These are phyloP conservation scores for Ormosia emarginata DNA, from an alignment of 306 rosid species.

Conservation along the genomic window DNA sequence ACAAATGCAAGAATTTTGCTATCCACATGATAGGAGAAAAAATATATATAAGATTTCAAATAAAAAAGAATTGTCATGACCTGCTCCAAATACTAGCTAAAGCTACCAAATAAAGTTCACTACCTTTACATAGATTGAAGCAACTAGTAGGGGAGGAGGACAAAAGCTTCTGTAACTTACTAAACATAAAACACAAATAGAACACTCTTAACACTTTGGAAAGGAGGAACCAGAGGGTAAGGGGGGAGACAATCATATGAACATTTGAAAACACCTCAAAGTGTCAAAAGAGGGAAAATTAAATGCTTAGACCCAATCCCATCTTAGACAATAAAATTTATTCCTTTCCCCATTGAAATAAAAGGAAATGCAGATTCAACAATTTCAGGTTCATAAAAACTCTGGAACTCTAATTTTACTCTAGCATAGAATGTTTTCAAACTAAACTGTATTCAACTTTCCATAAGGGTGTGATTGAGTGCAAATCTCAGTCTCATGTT, in stretches of 20 bases:
- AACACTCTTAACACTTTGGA: neutral
- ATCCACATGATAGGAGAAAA: neutral
- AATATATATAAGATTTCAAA: neutral
- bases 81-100: too few species aligned
- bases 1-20: neutral
- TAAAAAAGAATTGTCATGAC: slow-evolving; percentile 13
- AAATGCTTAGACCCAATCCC: too few species aligned
- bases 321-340: neutral
- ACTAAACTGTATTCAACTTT: too few species aligned
- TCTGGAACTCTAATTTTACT: neutral
- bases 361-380: slow-evolving; percentile 7
- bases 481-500: too few species aligned
- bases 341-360: neutral
- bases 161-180: neutral
- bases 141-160: neutral
- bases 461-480: too few species aligned
- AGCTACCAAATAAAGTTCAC: slow-evolving; percentile 10
- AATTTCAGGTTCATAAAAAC: slow-evolving; percentile 4
- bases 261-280: slow-evolving; percentile 4
- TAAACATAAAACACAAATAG: too few species aligned
- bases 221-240: neutral
- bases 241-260: neutral
- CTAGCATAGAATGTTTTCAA: too few species aligned
- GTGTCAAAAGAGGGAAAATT: neutral
- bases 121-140: neutral